Evolutionary conservation across 1,284 basidiomycete genomes (phyloP), one percentile per base, ranked within the genome.

Genomic region (Ceratobasidium sp.): DNA sequence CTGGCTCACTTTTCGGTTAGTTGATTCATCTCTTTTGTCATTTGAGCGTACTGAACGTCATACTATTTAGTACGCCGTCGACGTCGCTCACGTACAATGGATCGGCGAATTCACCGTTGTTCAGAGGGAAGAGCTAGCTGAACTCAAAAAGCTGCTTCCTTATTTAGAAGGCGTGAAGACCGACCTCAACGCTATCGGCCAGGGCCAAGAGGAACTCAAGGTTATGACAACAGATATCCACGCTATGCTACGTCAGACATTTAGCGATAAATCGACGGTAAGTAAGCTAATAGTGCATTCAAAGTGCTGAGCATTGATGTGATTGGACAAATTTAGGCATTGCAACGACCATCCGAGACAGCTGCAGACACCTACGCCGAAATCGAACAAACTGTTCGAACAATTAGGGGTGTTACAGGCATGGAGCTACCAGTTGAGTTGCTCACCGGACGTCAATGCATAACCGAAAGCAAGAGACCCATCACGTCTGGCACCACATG

Each of bases 61-160:
- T 23, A 12, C 10, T 62, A 20, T 17, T 6, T 23, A 66, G 65
- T 67, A 52, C 17, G 46, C 65, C 6, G 17, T 26, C 23, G 46
- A 67, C 17, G 48, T 66, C 40, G 73, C 73, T 20, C 73, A 66
- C 13, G 26, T 42, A 17, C 73, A 76, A 66, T 76, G 73, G 73
- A 38, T 76, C n/a, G 73, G 62, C 38, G 62, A 76, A 46, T 76
- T 76, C 73, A 54, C 23, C n/a, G 62, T 52, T n/a, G 62, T 76
- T 40, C 61, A 65, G 46, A 33, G 44, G 40, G 48, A 26, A 52
- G 71, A 75, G 48, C 23, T 42, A 40, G 42, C 20, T 42, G 33
- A 71, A 20, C 54, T 71, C 40, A 15, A 71, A 17, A 38, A 48
- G 44, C 59, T 71, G 57, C 52, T 40, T 5, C 33, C 33, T 33